Base-by-base conservation (phyloP, 108 stramenopile species). In the Cyclostephanos tholiformis region DNA sequence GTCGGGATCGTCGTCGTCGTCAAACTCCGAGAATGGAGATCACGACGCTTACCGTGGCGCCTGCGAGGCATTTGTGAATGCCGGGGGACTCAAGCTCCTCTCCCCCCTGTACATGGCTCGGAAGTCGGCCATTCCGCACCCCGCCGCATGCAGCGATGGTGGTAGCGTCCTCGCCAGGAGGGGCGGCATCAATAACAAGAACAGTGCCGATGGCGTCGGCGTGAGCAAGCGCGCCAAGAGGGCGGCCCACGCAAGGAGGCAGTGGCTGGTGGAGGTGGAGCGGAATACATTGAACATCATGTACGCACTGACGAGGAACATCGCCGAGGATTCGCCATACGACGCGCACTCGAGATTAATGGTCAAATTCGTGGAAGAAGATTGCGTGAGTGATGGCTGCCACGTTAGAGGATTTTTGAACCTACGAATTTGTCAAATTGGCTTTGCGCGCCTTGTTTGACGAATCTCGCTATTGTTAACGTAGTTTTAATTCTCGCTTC, bases 361-460 rank as follows among this genome's bases (percentile, higher is more conserved):
- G 38, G 82, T 80, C 55, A 93, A 93, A 56, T 93, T 93, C 69
- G 72, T 88, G 17, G 89, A 90, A 65, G 87, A 84, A 63, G 89
- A 90, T 22, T 79, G 79, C 56, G 77, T 77, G 49, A 53, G 76
- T 76, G 41, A 12, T 12, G 41, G 41, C 12, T 35, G 23, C 16
- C 19, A 17, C 60, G 60, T 20, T 6, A 20, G 30, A 17, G 6
- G 6, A 6, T 11, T 46, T 23, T 57, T 43, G 2, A 22, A n/a
- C n/a, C n/a, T n/a, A n/a, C n/a, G n/a, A n/a, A n/a, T n/a, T n/a
- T 44, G 48, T 19, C 6, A 20, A 23, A 22, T 30, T 38, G 10
- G 4, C 1, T 29, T 29, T 17, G 16, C 16, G 46, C 1, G 12
- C 41, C 12, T 41, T 41, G 8, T 12, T 41, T 41, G 41, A 12